Conservation (phyloP, 495 filamentous ascomycete species). For the Talaromyces trachyspermus region DNA sequence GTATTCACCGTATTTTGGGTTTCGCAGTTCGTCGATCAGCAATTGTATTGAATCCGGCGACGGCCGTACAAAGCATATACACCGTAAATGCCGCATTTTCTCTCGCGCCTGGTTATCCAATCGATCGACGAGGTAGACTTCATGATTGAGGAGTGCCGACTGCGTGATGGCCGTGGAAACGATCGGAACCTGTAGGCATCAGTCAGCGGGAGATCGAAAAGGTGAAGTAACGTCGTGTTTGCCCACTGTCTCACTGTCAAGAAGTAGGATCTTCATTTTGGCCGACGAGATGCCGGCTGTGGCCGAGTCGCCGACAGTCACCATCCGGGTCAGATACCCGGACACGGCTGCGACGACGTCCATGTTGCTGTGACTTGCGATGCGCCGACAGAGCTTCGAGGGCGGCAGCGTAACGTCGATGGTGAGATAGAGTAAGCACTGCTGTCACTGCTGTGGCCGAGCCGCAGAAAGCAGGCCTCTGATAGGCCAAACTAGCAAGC, state of each 20-base stretch:
- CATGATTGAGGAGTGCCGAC: constrained; percentile 89
- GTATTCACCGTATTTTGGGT: constrained; percentile 97
- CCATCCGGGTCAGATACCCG: constrained; percentile 96
- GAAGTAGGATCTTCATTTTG: constrained; percentile 97
- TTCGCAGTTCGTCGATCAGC: constrained; percentile 90
- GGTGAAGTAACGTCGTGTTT: constrained; percentile 16
- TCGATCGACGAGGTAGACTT: constrained; percentile 95
- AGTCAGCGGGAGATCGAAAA: constrained; percentile 13
- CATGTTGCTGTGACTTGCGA: no score
- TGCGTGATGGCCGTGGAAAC: constrained; percentile 93
- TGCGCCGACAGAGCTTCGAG: no score
- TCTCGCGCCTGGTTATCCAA: constrained; percentile 85
- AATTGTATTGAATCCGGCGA: constrained; percentile 86
- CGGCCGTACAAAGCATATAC: constrained; percentile 86
- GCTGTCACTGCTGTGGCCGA: no score
- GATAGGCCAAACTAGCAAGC: no score
- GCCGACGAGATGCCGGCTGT: constrained; percentile 58
- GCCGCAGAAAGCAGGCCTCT: no score
- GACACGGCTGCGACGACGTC: constrained; percentile 88
- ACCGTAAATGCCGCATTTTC: constrained; percentile 96
- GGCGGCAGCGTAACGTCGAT: no score
- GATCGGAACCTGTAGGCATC: constrained; percentile 58
- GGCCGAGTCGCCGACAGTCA: constrained; percentile 73
- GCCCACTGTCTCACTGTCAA: constrained; percentile 88
- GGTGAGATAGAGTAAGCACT: no score